Conservation (phyloP, 129 eudicot genomes). For the Logfia minima region DNA sequence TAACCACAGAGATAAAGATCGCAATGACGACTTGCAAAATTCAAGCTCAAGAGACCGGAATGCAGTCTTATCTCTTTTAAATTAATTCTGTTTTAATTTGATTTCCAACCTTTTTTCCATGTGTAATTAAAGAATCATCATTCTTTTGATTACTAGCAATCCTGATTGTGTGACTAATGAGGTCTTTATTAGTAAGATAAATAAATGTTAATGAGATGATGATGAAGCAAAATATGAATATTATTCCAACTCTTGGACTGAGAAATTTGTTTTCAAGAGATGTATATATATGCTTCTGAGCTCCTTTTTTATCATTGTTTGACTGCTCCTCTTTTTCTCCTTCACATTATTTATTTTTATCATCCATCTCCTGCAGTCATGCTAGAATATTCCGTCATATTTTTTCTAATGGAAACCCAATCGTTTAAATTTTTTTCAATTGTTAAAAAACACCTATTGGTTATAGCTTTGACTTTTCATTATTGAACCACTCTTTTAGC, state of each 20-base stretch:
- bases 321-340: too few relatives aligned
- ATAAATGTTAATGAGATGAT: background rate
- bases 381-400: too few relatives aligned
- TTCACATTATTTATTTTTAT: too few relatives aligned
- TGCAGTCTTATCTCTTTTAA: slow-evolving; percentile 41
- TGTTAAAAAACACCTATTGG: too few relatives aligned
- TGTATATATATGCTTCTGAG: slow-evolving; percentile 28
- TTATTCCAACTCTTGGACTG: slow-evolving; percentile 38
- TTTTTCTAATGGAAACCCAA: too few relatives aligned
- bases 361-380: too few relatives aligned
- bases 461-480: too few relatives aligned
- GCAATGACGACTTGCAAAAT: slow-evolving; percentile 53
- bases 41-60: slow-evolving; percentile 78
- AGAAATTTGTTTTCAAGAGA: slow-evolving; percentile 29
- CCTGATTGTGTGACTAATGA: background rate
- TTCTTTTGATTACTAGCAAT: background rate
- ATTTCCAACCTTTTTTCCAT: background rate
- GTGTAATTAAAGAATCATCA: too few relatives aligned
- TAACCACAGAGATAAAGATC: slow-evolving; percentile 10
- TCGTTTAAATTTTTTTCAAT: too few relatives aligned
- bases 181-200: background rate
- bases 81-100: background rate
- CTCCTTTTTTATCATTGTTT: too few relatives aligned
- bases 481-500: too few relatives aligned
- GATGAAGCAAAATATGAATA: slow-evolving; percentile 30